A percentile compares a stretch with the other conserved stretches of the same genome.
phyloP scores from a whole-genome alignment of 179 eudicot species.

The Camellia oleifera region DNA sequence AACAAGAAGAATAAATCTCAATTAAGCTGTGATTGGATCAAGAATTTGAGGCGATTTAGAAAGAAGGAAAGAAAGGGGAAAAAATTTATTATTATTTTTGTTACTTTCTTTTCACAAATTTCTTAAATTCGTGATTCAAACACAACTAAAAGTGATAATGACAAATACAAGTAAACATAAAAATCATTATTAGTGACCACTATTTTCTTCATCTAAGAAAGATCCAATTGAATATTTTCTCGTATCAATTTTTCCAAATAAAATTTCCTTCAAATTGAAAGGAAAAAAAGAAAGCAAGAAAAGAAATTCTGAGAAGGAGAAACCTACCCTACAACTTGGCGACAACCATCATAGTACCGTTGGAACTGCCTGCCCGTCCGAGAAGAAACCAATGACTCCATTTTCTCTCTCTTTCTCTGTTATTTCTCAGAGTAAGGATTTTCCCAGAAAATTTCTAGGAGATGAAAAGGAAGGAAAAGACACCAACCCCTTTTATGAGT shows the following conservation, averaged over 20 bases:
- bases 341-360: slow-evolving; percentile 19
- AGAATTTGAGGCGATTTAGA: too few species aligned
- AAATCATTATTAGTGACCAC: neutral
- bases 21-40: too few species aligned
- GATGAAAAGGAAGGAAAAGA: neutral
- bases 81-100: too few species aligned
- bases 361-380: slow-evolving; percentile 25
- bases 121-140: too few species aligned
- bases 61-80: too few species aligned
- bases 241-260: neutral
- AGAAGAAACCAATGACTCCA: slow-evolving; percentile 16
- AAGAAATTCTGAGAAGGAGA: neutral
- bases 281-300: neutral
- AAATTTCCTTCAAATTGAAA: neutral
- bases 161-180: neutral
- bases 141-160: too few species aligned
- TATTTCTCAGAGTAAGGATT: neutral
- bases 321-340: slow-evolving; percentile 28
- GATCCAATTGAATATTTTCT: neutral
- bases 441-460: neutral
- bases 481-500: neutral
- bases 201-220: neutral
- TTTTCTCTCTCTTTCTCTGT: neutral
- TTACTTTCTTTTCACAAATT: too few species aligned
- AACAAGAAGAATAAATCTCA: neutral